phyloP scores from a whole-genome alignment of 2,329 filamentous ascomycete species.

The Diaporthe ampelina region DNA sequence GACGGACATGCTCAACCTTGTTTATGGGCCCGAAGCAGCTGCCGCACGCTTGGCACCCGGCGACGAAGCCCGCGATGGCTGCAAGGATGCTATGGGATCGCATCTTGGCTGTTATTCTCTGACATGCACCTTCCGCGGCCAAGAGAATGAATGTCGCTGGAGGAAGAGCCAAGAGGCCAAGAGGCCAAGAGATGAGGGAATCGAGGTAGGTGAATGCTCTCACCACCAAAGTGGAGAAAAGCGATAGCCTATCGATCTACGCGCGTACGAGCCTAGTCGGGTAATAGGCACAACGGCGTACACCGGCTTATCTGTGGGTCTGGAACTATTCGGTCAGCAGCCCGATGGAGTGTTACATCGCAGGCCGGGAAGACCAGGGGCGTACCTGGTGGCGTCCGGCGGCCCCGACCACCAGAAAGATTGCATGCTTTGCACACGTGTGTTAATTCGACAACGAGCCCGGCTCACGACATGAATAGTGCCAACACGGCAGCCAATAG shows the following conservation, averaged over 20 bases:
- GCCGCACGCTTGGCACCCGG: slow-evolving; percentile 53
- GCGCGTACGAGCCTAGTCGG: neutral
- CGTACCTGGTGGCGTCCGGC: too few relatives aligned
- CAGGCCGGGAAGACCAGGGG: neutral
- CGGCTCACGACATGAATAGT: too few relatives aligned
- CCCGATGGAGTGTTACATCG: slow-evolving; percentile 14
- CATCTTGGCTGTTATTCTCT: slow-evolving; percentile 32
- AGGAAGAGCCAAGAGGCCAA: slow-evolving; percentile 1
- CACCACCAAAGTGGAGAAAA: neutral
- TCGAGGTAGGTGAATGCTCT: neutral
- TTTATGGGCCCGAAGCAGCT: slow-evolving; percentile 59
- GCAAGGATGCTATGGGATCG: slow-evolving; percentile 32
- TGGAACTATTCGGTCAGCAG: neutral
- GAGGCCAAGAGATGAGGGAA: neutral
- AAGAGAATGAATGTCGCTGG: neutral
- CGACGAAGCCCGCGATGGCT: slow-evolving; percentile 41
- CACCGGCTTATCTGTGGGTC: slow-evolving; percentile 24
- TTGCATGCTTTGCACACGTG: neutral
- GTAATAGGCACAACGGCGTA: neutral
- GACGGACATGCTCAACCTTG: slow-evolving; percentile 59
- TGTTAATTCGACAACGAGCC: too few relatives aligned
- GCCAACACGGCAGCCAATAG: too few relatives aligned
- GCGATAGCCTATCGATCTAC: neutral
- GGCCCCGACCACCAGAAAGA: too few relatives aligned
- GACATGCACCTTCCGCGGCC: neutral